These are phyloP conservation scores for Pelargonium myrrhifolium DNA, from an alignment of 441 rosid genomes.

Conservation along the genomic window DNA sequence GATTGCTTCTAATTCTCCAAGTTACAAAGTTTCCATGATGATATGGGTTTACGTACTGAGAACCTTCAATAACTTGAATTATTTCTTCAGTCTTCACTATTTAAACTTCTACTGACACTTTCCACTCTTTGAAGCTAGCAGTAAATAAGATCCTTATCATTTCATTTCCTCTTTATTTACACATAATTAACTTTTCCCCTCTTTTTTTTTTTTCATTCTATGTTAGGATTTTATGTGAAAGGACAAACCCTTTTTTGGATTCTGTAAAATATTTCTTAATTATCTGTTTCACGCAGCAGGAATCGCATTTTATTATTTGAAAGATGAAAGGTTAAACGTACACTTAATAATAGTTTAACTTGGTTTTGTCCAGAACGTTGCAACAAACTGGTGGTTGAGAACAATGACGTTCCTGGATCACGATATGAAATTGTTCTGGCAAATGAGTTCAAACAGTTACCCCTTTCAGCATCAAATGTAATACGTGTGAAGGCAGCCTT, in stretches of 20 bases:
- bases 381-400: slow-evolving; percentile 53
- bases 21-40: neutral
- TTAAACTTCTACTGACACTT: neutral
- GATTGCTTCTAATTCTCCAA: neutral
- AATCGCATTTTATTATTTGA: neutral
- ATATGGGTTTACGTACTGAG: neutral
- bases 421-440: slow-evolving; percentile 42
- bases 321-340: neutral
- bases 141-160: neutral
- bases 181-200: slow-evolving; percentile 9
- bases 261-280: neutral
- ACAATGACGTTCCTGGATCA: slow-evolving; percentile 36
- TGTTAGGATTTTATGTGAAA: neutral
- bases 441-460: slow-evolving; percentile 32
- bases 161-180: neutral
- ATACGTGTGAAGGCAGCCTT: slow-evolving; percentile 61
- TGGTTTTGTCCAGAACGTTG: slow-evolving; percentile 48
- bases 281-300: slow-evolving; percentile 1
- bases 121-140: neutral
- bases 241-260: neutral
- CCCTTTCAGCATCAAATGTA: slow-evolving; percentile 42
- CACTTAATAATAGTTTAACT: slow-evolving; percentile 8
- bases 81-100: too few relatives aligned
- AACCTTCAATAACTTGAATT: neutral
- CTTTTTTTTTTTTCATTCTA: slow-evolving; percentile 2